A percentile compares a stretch with the other conserved stretches of the same genome.
Conservation (phyloP, 805 yeast genomes). For the Candida yuanshanica region DNA sequence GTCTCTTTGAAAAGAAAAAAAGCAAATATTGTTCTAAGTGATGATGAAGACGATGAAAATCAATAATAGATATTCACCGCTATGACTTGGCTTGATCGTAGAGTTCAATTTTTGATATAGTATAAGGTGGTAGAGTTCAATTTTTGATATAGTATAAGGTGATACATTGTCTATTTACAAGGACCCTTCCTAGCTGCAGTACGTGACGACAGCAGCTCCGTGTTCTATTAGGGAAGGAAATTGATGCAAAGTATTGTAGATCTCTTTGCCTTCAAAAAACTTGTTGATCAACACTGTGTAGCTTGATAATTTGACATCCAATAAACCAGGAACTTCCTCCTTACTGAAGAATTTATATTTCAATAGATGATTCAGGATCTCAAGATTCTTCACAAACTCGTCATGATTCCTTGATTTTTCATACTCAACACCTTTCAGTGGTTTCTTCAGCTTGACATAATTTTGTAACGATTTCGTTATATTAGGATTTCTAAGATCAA, state of each 20-base stretch:
- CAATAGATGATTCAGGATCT: conserved; percentile 22
- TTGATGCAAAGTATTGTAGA: conserved; percentile 3
- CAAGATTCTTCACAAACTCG: conserved; percentile 20
- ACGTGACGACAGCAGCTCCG: not conserved
- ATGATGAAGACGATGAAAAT: conserved; percentile 12
- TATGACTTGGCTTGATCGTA: too few relatives aligned
- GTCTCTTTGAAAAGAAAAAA: conserved; percentile 2
- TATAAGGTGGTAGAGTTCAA: too few relatives aligned
- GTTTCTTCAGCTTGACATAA: conserved; percentile 6
- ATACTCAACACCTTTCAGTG: conserved; percentile 6
- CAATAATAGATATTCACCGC: not conserved
- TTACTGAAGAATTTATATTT: conserved; percentile 11
- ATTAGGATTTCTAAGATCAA: conserved; percentile 32
- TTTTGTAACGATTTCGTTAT: conserved; percentile 12
- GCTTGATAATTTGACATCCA: conserved; percentile 29
- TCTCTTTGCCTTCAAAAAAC: conserved; percentile 10
- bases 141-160: too few relatives aligned
- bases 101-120: too few relatives aligned
- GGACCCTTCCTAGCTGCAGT: not conserved
- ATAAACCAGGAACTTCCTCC: conserved; percentile 18
- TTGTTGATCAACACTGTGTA: conserved; percentile 23
- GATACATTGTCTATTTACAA: not conserved
- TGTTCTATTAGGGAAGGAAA: conserved; percentile 12
- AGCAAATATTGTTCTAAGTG: conserved; percentile 7
- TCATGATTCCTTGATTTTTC: conserved; percentile 17